Evolutionary conservation across 2,329 filamentous ascomycete genomes (phyloP).

Genomic region (Pseudogymnoascus sp.): DNA sequence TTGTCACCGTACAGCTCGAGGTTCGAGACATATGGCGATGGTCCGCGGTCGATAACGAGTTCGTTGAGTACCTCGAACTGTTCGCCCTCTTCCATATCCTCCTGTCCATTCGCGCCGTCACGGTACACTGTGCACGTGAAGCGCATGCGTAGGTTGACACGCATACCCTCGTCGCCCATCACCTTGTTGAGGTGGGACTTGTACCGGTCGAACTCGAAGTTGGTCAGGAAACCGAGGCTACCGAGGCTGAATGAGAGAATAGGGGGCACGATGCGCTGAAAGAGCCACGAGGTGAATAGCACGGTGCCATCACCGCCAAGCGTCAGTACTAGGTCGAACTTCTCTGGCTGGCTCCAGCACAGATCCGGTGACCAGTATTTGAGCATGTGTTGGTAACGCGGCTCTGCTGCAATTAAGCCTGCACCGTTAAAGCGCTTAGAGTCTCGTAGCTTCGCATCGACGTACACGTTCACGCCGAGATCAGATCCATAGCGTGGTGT

Average conservation of each 20-base stretch:
- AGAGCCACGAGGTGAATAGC: slow-evolving; percentile 84
- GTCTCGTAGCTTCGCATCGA: slow-evolving; percentile 86
- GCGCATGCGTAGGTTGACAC: slow-evolving; percentile 94
- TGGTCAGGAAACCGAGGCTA: slow-evolving; percentile 81
- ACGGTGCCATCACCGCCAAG: slow-evolving; percentile 83
- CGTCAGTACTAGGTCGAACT: slow-evolving; percentile 88
- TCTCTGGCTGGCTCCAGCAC: slow-evolving; percentile 88
- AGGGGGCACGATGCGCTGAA: slow-evolving; percentile 79
- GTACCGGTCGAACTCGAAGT: slow-evolving; percentile 81
- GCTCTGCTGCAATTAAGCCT: slow-evolving; percentile 64
- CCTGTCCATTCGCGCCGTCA: slow-evolving; percentile 50
- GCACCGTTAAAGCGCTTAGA: slow-evolving; percentile 81
- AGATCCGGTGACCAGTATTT: slow-evolving; percentile 95
- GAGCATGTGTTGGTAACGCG: slow-evolving; percentile 73
- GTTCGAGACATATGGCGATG: slow-evolving; percentile 93
- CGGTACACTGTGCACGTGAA: slow-evolving; percentile 98
- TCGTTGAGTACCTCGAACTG: slow-evolving; percentile 98
- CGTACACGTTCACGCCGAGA: slow-evolving; percentile 91
- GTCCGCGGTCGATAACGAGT: slow-evolving; percentile 93
- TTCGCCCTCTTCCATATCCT: slow-evolving; percentile 77
- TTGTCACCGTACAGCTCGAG: slow-evolving; percentile 94
- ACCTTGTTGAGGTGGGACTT: slow-evolving; percentile 78
- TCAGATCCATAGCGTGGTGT: slow-evolving; percentile 86
- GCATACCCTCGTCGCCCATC: slow-evolving; percentile 93
- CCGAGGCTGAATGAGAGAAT: slow-evolving; percentile 79